phyloP scores from a whole-genome alignment of 208 protist genomes.

The Wallacemonas sp. region DNA sequence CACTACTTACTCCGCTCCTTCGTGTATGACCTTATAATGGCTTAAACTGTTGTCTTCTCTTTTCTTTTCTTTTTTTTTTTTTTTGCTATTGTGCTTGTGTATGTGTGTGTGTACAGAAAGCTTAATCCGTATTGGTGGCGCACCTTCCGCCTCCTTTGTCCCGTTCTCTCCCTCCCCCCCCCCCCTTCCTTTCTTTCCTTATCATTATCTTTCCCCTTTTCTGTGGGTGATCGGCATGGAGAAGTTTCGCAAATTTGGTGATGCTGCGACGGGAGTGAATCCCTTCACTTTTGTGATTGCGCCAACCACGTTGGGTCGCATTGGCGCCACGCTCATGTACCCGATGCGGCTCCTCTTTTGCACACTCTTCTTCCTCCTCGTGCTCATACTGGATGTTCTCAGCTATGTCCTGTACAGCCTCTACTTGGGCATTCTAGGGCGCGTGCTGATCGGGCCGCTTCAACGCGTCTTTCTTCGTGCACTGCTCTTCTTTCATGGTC shows the following conservation, averaged over 20 bases:
- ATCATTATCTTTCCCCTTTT: not conserved
- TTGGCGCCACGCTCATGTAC: slow-evolving; percentile 47
- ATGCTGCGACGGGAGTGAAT: slow-evolving; percentile 80
- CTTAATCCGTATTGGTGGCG: too few species aligned
- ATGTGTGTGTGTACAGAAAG: too few species aligned
- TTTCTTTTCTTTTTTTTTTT: too few species aligned
- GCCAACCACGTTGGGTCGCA: slow-evolving; percentile 35
- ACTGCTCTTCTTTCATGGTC: slow-evolving; percentile 62
- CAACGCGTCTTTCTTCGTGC: slow-evolving; percentile 43
- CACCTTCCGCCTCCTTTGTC: too few species aligned
- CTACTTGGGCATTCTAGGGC: slow-evolving; percentile 31
- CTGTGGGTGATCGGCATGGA: slow-evolving; percentile 41
- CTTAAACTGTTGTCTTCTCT: too few species aligned
- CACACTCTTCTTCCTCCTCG: slow-evolving; percentile 34
- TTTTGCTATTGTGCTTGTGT: too few species aligned
- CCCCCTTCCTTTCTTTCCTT: too few species aligned
- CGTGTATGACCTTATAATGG: too few species aligned
- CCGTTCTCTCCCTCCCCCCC: too few species aligned
- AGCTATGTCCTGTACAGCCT: slow-evolving; percentile 38
- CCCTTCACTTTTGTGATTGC: slow-evolving; percentile 57
- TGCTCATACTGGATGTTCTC: slow-evolving; percentile 53
- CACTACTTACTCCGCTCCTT: too few species aligned
- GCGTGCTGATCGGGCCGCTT: slow-evolving; percentile 38
- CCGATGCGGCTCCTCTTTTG: slow-evolving; percentile 51
- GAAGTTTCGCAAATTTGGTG: slow-evolving; percentile 76